Percentiles rank a stretch among this genome's conserved stretches.
These are phyloP conservation scores for Tirmania nivea DNA, from an alignment of 495 filamentous ascomycete species.

Conservation along the genomic window DNA sequence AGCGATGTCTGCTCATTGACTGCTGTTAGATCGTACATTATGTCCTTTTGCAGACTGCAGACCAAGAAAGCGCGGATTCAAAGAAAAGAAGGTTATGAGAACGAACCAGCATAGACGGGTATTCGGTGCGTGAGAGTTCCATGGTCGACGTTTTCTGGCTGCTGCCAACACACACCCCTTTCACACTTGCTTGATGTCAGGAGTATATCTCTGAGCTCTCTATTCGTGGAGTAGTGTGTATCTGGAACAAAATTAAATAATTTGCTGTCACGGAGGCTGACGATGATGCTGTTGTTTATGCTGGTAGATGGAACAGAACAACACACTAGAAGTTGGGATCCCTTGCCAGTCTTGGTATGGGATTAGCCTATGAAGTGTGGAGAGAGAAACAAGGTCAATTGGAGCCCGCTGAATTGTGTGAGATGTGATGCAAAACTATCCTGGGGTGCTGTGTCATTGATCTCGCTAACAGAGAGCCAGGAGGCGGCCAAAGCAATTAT, in stretches of 20 bases:
- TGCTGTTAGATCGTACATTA: neutral
- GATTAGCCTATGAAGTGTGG: neutral
- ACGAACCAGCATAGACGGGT: slow-evolving; percentile 86
- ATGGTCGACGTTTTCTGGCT: slow-evolving; percentile 23
- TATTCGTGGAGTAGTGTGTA: no score
- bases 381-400: neutral
- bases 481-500: no score
- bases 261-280: neutral
- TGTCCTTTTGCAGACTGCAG: neutral
- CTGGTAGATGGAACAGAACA: neutral
- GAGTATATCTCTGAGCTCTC: no score
- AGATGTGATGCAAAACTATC: neutral
- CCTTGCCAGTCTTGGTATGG: neutral
- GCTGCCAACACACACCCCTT: slow-evolving; percentile 7
- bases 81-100: neutral
- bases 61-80: neutral
- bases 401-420: neutral
- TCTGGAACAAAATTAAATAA: no score
- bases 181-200: neutral
- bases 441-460: neutral
- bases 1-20: slow-evolving; percentile 41
- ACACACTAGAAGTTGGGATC: neutral
- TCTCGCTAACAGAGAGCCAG: no score
- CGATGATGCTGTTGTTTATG: neutral
- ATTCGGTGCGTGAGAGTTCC: slow-evolving; percentile 79